A percentile compares a stretch with the other conserved stretches of the same genome.
Evolutionary conservation across 2,329 filamentous ascomycete species (phyloP).

Genomic region (Elsinoe australis): DNA sequence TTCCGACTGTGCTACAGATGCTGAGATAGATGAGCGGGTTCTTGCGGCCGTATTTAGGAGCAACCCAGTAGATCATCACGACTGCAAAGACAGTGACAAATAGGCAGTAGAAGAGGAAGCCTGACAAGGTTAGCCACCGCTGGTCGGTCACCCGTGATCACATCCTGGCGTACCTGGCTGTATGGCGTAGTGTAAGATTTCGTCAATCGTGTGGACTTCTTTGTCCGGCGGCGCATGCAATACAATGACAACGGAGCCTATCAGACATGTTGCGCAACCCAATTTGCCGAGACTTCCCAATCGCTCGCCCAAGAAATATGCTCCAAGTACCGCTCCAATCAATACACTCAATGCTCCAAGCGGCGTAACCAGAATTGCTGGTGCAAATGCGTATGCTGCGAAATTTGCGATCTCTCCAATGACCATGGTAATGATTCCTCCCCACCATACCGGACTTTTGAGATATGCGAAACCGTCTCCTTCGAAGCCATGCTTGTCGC

Average conservation of each 20-base stretch:
- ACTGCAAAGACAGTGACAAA: conserved; percentile 74
- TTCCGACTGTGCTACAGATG: conserved; percentile 95
- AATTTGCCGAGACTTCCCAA: conserved; percentile 87
- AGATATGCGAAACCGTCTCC: conserved; percentile 94
- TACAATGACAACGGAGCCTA: conserved; percentile 94
- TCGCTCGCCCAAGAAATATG: conserved; percentile 87
- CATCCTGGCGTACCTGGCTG: conserved; percentile 60
- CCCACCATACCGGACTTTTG: conserved; percentile 96
- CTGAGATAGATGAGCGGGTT: conserved; percentile 95
- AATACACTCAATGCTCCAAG: conserved; percentile 88
- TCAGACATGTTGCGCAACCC: conserved; percentile 90
- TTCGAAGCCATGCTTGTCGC: conserved; percentile 88
- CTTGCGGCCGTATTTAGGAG: conserved; percentile 82
- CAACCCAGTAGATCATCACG: conserved; percentile 94
- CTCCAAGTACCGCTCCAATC: conserved; percentile 85
- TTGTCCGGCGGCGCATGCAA: conserved; percentile 92
- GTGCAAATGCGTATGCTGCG: conserved; percentile 94
- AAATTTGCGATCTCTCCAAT: conserved; percentile 95
- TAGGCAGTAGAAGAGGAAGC: conserved; percentile 80
- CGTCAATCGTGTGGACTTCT: conserved; percentile 81
- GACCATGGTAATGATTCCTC: conserved; percentile 81
- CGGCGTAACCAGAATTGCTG: conserved; percentile 95
- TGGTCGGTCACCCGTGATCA: conserved; percentile 7
- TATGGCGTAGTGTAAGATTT: conserved; percentile 84
- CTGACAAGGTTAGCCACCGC: conserved; percentile 40